A percentile compares a stretch with the other conserved stretches of the same genome.
These are phyloP conservation scores for Tylopilus balloui DNA, from an alignment of 768 basidiomycete genomes.

Conservation along the genomic window DNA sequence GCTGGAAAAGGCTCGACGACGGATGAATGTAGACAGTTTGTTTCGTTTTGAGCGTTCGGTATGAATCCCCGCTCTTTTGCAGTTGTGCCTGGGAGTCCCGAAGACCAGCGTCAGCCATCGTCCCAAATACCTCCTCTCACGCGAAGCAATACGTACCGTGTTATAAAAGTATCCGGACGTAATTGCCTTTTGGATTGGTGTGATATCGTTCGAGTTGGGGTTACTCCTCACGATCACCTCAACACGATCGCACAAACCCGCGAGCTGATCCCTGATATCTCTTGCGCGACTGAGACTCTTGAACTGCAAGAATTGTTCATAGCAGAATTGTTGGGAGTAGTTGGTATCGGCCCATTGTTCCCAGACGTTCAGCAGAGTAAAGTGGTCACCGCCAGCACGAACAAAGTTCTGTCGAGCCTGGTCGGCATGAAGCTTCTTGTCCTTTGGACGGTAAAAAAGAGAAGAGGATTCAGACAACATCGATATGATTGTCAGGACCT, in stretches of 20 bases:
- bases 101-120: neutral
- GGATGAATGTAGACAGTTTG: constrained; percentile 98
- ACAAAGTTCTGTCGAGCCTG: constrained; percentile 97
- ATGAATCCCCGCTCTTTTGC: constrained; percentile 95
- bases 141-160: constrained; percentile 50
- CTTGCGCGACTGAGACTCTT: constrained; percentile 92
- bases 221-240: constrained; percentile 86
- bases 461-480: constrained; percentile 97
- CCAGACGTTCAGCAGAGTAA: constrained; percentile 96
- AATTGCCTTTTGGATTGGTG: constrained; percentile 91
- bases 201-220: constrained; percentile 90
- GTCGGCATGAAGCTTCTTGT: constrained; percentile 96
- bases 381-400: constrained; percentile 94
- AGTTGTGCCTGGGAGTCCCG: constrained; percentile 62
- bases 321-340: constrained; percentile 95
- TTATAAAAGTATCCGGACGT: constrained; percentile 97
- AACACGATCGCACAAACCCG: constrained; percentile 93
- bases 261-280: constrained; percentile 94
- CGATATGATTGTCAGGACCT: constrained; percentile 94
- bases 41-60: constrained; percentile 92
- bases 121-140: neutral
- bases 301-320: constrained; percentile 92
- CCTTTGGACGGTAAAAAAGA: constrained; percentile 95
- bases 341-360: constrained; percentile 99
- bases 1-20: constrained; percentile 90